Evolutionary conservation across 805 yeast species (phyloP).

Genomic region (Saturnispora silvae): DNA sequence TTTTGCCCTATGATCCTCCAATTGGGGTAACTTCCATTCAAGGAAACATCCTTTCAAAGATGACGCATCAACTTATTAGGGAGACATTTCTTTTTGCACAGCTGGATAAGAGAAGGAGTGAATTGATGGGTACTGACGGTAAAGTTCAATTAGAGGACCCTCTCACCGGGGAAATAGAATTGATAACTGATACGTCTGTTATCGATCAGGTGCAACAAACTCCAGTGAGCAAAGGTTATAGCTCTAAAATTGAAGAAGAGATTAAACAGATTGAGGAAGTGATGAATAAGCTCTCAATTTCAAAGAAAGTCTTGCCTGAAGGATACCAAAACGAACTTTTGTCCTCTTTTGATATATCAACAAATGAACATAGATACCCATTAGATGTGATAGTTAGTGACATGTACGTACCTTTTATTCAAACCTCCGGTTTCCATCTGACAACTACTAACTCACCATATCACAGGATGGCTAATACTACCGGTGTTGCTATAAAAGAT

Average conservation of each 20-base stretch:
- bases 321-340: neutral
- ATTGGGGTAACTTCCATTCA: constrained; percentile 70
- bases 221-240: constrained; percentile 14
- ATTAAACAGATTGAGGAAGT: constrained; percentile 1
- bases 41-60: constrained; percentile 69
- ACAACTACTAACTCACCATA: constrained; percentile 70
- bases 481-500: constrained; percentile 73
- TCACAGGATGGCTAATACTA: constrained; percentile 87
- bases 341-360: constrained; percentile 2
- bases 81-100: constrained; percentile 33
- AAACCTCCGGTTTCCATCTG: constrained; percentile 39
- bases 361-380: constrained; percentile 21
- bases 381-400: constrained; percentile 68
- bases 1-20: constrained; percentile 72
- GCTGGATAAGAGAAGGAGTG: constrained; percentile 20
- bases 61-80: constrained; percentile 48
- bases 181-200: constrained; percentile 11
- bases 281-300: constrained; percentile 3
- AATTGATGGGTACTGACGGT: constrained; percentile 4
- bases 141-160: constrained; percentile 4
- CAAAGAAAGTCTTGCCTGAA: constrained; percentile 2
- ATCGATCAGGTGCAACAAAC: constrained; percentile 9
- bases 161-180: constrained; percentile 2
- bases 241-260: no score
- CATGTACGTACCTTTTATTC: constrained; percentile 66